Percentiles rank a stretch among this genome's conserved stretches.
These are phyloP conservation scores for Helotiales sp. DNA, from an alignment of 2,329 filamentous ascomycete species.

Conservation along the genomic window DNA sequence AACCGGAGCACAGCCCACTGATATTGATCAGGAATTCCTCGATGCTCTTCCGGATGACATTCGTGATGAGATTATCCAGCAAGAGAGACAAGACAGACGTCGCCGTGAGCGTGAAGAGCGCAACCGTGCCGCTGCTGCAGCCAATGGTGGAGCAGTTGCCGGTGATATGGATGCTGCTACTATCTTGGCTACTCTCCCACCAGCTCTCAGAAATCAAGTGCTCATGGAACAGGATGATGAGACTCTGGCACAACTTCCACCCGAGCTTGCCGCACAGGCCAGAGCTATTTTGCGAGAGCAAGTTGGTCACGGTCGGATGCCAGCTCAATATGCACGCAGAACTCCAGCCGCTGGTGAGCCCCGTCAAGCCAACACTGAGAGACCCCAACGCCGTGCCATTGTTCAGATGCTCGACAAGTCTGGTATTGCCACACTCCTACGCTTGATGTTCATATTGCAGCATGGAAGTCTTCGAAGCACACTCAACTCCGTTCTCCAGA, in stretches of 20 bases:
- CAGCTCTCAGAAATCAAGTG: conserved; percentile 81
- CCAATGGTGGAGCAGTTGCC: conserved; percentile 56
- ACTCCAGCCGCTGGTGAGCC: conserved; percentile 51
- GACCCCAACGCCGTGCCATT: conserved; percentile 76
- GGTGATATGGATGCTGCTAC: conserved; percentile 86
- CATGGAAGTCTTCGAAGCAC: conserved; percentile 84
- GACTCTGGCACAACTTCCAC: conserved; percentile 80
- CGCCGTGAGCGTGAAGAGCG: conserved; percentile 84
- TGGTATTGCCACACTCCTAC: conserved; percentile 91
- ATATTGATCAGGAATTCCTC: conserved; percentile 91
- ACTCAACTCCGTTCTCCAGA: conserved; percentile 84
- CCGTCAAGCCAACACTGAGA: conserved; percentile 47
- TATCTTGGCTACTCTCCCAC: conserved; percentile 89
- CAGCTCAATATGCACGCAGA: conserved; percentile 52
- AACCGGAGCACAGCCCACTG: conserved; percentile 74
- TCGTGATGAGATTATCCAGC: conserved; percentile 85
- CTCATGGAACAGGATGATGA: conserved; percentile 92
- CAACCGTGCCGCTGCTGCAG: conserved; percentile 66
- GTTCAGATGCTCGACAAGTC: conserved; percentile 98
- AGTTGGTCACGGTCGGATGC: conserved; percentile 32
- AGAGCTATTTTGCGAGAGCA: conserved; percentile 65
- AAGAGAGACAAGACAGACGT: conserved; percentile 87
- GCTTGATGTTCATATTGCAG: conserved; percentile 97
- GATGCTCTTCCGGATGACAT: conserved; percentile 91
- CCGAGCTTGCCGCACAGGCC: conserved; percentile 85